Conservation (phyloP, 2,329 filamentous ascomycete species). For the Fusarium sarcochroum region DNA sequence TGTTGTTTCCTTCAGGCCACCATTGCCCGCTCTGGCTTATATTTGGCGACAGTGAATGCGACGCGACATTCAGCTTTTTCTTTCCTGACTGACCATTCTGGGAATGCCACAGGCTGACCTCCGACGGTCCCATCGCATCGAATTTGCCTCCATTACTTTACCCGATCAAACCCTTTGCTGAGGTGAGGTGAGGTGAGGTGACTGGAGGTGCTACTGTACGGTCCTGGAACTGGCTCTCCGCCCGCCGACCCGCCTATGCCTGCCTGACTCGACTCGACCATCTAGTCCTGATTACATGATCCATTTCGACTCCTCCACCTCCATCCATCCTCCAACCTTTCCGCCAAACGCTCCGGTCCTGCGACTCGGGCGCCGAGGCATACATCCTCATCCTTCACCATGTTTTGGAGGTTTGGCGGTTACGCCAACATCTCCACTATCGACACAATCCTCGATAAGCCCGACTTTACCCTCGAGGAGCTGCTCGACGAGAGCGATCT, state of each 20-base stretch:
- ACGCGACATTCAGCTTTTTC: constrained; percentile 17
- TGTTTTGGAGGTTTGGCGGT: constrained; percentile 99
- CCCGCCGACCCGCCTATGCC: constrained; percentile 38
- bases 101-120: constrained; percentile 31
- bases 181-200: constrained; percentile 16
- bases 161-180: constrained; percentile 1
- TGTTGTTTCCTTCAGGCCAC: constrained; percentile 10
- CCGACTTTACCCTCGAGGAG: constrained; percentile 95
- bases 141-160: constrained; percentile 4
- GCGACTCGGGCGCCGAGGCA: constrained; percentile 53
- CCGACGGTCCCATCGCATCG: constrained; percentile 1
- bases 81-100: constrained; percentile 27
- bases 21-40: constrained; percentile 6
- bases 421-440: constrained; percentile 98
- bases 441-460: constrained; percentile 96
- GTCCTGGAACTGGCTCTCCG: constrained; percentile 27
- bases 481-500: constrained; percentile 95
- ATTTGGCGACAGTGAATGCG: constrained; percentile 19
- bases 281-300: constrained; percentile 47
- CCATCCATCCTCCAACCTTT: constrained; percentile 32
- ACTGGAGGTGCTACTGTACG: constrained; percentile 10
- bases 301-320: constrained; percentile 44
- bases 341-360: constrained; percentile 49
- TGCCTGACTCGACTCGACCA: constrained; percentile 32
- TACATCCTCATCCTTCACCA: constrained; percentile 69